Conservation (phyloP, 2,329 filamentous ascomycete genomes). For the Botrytis squamosa region DNA sequence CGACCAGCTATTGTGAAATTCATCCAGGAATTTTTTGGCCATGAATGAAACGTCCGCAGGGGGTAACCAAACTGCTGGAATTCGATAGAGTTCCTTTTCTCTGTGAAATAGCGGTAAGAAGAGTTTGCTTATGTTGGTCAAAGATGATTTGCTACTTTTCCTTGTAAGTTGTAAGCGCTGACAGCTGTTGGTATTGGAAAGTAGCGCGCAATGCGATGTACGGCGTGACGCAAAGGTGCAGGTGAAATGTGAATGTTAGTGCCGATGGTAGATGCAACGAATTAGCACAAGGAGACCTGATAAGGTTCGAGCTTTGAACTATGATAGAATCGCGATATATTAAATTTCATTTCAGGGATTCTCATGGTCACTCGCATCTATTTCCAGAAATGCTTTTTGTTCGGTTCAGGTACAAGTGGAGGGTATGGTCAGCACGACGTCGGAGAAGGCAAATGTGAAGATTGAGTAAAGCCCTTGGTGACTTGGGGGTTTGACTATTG, state of each 20-base stretch:
- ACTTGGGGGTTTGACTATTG: background rate
- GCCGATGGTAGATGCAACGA: conserved; percentile 1
- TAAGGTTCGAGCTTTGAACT: background rate
- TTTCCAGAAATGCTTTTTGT: background rate
- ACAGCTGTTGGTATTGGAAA: background rate
- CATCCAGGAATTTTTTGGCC: background rate
- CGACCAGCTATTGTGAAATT: background rate
- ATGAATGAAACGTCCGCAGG: conserved; percentile 2
- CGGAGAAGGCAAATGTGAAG: background rate
- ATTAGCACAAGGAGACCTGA: too few relatives aligned
- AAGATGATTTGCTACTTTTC: background rate
- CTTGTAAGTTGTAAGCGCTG: background rate
- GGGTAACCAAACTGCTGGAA: conserved; percentile 5
- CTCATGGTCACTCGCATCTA: background rate
- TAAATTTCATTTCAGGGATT: background rate
- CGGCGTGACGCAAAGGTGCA: conserved; percentile 9
- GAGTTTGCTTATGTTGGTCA: background rate
- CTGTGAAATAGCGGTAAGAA: conserved; percentile 3
- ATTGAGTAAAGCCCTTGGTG: background rate
- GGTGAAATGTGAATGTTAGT: background rate
- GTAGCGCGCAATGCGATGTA: background rate
- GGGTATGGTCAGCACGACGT: background rate
- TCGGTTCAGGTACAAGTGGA: background rate
- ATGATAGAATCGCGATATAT: background rate
- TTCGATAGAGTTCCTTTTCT: background rate